A percentile compares a stretch with the other conserved stretches of the same genome.
phyloP scores from a whole-genome alignment of 208 protist genomes.

The Leishmania aethiopica region DNA sequence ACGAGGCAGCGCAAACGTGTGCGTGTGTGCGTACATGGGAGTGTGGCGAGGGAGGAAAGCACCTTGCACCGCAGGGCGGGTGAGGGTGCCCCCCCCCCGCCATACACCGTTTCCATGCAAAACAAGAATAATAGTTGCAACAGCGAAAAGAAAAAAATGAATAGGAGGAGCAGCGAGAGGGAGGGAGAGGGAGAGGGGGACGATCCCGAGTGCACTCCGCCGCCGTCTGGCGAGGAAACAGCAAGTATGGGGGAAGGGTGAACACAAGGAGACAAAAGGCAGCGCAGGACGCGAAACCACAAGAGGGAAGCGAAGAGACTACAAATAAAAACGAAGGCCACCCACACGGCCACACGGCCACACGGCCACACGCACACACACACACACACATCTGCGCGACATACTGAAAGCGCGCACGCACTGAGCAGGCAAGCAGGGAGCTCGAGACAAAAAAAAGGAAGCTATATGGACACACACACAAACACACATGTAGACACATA shows the following conservation, averaged over 20 bases:
- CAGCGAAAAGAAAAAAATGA: not conserved
- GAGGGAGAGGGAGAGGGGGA: not conserved
- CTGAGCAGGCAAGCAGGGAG: too few species aligned
- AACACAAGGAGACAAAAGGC: not conserved
- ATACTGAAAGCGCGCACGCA: too few species aligned
- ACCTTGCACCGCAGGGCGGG: not conserved
- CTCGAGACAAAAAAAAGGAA: not conserved
- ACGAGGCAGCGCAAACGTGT: not conserved
- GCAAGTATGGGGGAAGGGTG: not conserved
- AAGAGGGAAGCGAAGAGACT: not conserved
- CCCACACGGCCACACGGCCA: not conserved
- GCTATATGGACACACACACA: not conserved
- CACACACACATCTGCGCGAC: not conserved
- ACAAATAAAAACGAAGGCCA: not conserved
- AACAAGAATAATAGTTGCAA: not conserved
- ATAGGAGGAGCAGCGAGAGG: not conserved
- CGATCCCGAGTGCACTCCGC: not conserved
- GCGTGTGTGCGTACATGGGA: not conserved
- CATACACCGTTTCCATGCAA: not conserved
- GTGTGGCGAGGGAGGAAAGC: not conserved
- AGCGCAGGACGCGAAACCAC: not conserved
- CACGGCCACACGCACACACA: not conserved
- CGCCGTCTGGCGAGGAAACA: not conserved
- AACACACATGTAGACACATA: slow-evolving; percentile 4
- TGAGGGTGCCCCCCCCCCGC: not conserved